Evolutionary conservation across 225 moss, liverwort and hornwort species (phyloP).

Genomic region (Antitrichia curtipendula): DNA sequence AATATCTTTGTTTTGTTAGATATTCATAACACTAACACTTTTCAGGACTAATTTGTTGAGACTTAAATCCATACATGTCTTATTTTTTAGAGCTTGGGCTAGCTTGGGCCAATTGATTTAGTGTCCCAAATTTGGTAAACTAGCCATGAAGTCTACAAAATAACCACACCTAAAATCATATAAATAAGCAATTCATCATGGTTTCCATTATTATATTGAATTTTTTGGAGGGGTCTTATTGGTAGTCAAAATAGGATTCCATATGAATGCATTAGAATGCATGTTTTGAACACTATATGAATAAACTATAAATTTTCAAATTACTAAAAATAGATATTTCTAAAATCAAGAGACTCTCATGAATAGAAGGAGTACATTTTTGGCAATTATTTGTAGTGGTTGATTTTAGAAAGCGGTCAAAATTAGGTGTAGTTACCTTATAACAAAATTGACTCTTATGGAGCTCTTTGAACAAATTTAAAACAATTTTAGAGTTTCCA

Average conservation of each 20-base stretch:
- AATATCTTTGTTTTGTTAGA: rapidly evolving
- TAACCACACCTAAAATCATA: not conserved
- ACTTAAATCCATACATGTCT: rapidly evolving
- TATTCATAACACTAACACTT: not conserved
- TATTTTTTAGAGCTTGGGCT: rapidly evolving
- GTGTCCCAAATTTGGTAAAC: not conserved
- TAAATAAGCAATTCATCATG: not conserved
- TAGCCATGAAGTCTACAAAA: not conserved
- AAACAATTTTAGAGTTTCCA: not conserved
- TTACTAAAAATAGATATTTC: rapidly evolving
- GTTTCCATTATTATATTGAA: not conserved
- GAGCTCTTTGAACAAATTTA: rapidly evolving
- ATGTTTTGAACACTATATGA: not conserved
- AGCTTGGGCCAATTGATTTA: not conserved
- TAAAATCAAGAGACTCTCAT: not conserved
- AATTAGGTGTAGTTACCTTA: not conserved
- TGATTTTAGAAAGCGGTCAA: rapidly evolving
- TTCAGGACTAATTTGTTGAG: rapidly evolving
- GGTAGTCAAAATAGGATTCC: not conserved
- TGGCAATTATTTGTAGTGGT: not conserved
- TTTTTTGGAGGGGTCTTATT: not conserved
- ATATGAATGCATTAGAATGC: not conserved
- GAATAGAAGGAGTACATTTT: not conserved
- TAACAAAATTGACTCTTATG: no score
- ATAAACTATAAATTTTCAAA: not conserved